These are phyloP conservation scores for Phytopythium oedochilum DNA, from an alignment of 352 stramenopile genomes.

Conservation along the genomic window DNA sequence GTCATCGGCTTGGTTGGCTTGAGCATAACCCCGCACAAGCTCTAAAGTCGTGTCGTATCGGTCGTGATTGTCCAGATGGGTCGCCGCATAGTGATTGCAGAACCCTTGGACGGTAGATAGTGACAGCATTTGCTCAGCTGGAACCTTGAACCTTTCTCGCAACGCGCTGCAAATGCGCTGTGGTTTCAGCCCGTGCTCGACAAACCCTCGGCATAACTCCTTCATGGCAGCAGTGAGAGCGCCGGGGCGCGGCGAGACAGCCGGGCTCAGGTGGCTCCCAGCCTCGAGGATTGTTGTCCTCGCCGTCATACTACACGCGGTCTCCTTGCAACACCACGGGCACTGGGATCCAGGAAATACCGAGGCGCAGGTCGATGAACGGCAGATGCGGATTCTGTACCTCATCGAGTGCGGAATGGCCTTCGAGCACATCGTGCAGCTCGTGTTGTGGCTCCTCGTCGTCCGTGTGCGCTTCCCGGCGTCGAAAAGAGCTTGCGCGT, in stretches of 20 bases:
- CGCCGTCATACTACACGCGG: neutral
- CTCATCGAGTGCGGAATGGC: neutral
- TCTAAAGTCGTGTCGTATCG: neutral
- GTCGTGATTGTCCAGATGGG: neutral
- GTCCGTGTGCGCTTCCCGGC: neutral
- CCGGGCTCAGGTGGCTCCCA: neutral
- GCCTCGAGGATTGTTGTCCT: neutral
- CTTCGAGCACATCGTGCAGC: neutral
- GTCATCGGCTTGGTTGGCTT: neutral
- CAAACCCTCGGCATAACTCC: neutral
- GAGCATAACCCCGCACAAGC: neutral
- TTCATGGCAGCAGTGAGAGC: neutral
- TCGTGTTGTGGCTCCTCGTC: neutral
- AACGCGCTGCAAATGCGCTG: neutral
- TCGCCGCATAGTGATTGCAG: slow-evolving; percentile 6
- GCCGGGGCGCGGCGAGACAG: neutral
- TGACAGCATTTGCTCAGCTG: neutral
- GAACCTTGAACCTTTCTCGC: neutral
- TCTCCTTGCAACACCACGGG: neutral
- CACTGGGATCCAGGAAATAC: neutral
- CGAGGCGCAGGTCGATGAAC: neutral
- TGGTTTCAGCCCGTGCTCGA: neutral
- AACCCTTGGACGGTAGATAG: slow-evolving; percentile 1
- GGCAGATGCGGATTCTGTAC: neutral
- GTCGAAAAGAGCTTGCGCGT: neutral